Percentiles rank a stretch among this genome's conserved stretches.
These are phyloP conservation scores for Neohortaea acidophila DNA, from an alignment of 495 filamentous ascomycete species.

Conservation along the genomic window DNA sequence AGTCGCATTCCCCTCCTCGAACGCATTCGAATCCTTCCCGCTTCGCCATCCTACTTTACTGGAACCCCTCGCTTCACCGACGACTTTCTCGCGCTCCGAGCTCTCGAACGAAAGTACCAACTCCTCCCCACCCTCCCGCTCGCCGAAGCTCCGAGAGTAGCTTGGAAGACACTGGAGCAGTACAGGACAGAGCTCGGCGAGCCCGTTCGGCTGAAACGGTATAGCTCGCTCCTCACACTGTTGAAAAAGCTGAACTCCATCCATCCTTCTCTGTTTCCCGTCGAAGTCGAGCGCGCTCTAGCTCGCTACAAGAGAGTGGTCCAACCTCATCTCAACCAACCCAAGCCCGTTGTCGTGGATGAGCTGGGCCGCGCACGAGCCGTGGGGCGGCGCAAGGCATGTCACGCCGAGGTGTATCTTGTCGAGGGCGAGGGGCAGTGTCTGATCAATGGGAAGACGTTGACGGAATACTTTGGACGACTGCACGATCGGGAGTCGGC, in stretches of 20 bases:
- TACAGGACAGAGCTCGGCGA: conserved; percentile 65
- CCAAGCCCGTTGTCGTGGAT: conserved; percentile 47
- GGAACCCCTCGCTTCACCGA: conserved; percentile 74
- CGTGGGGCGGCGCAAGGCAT: conserved; percentile 70
- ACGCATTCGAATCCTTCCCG: conserved; percentile 57
- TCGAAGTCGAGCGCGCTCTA: conserved; percentile 48
- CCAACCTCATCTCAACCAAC: conserved; percentile 48
- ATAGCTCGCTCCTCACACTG: conserved; percentile 55
- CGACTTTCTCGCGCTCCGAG: conserved; percentile 55
- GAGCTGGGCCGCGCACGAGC: conserved; percentile 59
- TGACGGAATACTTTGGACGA: conserved; percentile 65
- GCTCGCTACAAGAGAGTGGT: conserved; percentile 55
- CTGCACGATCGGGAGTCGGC: conserved; percentile 92
- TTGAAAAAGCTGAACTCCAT: conserved; percentile 74
- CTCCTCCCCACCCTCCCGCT: conserved; percentile 51
- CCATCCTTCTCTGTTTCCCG: conserved; percentile 60
- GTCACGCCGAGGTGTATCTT: conserved; percentile 65
- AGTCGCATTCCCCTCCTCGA: conserved; percentile 16
- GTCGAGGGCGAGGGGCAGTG: conserved; percentile 88
- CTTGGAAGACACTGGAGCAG: conserved; percentile 68
- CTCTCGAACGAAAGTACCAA: conserved; percentile 52
- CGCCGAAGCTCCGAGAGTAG: conserved; percentile 53
- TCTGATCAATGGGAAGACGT: conserved; percentile 69
- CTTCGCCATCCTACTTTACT: conserved; percentile 87
- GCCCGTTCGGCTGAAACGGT: conserved; percentile 61